Evolutionary conservation across 2,329 filamentous ascomycete genomes (phyloP).

Genomic region (Aureobasidium sp.): DNA sequence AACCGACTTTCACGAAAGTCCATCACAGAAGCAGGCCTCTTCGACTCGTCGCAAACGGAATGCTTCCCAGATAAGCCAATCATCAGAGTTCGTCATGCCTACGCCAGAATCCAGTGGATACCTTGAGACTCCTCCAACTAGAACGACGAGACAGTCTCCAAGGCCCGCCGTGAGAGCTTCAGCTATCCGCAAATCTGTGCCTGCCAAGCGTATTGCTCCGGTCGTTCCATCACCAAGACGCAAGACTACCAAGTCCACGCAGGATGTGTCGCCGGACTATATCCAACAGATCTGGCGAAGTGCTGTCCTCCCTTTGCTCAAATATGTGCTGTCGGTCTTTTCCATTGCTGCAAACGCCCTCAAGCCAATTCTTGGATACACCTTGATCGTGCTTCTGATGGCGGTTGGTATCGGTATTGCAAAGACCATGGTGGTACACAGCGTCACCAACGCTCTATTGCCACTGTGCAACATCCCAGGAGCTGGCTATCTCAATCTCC

Average conservation of each 20-base stretch:
- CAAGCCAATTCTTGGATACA: conserved; percentile 56
- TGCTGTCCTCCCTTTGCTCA: conserved; percentile 28
- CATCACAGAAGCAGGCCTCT: background rate
- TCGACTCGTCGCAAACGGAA: background rate
- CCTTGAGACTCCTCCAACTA: background rate
- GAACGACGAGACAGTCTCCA: background rate
- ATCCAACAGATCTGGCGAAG: conserved; percentile 25
- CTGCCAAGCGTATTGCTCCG: background rate
- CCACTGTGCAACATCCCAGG: conserved; percentile 65
- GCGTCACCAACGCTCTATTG: conserved; percentile 53
- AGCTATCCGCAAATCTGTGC: conserved; percentile 15
- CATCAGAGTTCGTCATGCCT: conserved; percentile 13
- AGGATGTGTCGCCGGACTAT: background rate
- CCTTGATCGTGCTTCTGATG: conserved; percentile 54
- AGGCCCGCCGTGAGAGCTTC: conserved; percentile 15
- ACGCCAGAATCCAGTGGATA: background rate
- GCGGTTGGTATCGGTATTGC: conserved; percentile 52
- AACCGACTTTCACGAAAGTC: background rate
- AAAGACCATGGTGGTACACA: conserved; percentile 54
- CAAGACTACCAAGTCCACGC: background rate
- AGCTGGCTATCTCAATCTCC: conserved; percentile 50
- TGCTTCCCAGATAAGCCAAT: background rate
- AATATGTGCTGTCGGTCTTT: conserved; percentile 50
- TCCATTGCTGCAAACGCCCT: conserved; percentile 52
- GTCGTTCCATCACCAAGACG: background rate